Percentiles rank a stretch among this genome's conserved stretches.
Conservation (phyloP, 805 yeast genomes). For the Komagataella populi region DNA sequence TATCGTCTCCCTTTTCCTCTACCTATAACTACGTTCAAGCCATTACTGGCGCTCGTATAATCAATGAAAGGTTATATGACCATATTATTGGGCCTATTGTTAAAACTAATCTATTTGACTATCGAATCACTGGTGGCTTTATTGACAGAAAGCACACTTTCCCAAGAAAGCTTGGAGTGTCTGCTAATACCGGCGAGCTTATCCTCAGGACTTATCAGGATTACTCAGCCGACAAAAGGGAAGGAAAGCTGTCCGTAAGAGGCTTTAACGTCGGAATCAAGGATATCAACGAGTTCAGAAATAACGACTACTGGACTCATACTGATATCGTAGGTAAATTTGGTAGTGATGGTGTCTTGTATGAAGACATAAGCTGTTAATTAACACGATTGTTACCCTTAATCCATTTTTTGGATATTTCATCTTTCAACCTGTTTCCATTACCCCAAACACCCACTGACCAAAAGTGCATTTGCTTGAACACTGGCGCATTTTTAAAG, state of each 20-base stretch:
- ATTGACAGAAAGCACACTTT: not conserved
- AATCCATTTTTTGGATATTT: constrained; percentile 44
- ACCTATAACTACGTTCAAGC: constrained; percentile 26
- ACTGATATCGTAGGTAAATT: constrained; percentile 40
- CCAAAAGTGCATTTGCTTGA: constrained; percentile 45
- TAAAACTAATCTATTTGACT: constrained; percentile 48
- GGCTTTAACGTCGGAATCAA: constrained; percentile 55
- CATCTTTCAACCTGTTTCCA: constrained; percentile 34
- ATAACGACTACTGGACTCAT: constrained; percentile 31
- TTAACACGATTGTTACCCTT: constrained; percentile 15
- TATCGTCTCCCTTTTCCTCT: constrained; percentile 8
- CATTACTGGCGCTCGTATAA: constrained; percentile 31
- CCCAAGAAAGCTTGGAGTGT: constrained; percentile 33
- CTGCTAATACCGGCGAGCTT: constrained; percentile 46
- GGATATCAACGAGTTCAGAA: constrained; percentile 2
- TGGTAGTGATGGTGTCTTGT: constrained; percentile 66
- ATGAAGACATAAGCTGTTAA: constrained; percentile 15
- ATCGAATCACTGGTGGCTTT: constrained; percentile 29
- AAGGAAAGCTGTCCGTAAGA: constrained; percentile 41
- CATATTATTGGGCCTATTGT: constrained; percentile 45
- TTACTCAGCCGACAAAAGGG: constrained; percentile 19
- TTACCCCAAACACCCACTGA: constrained; percentile 53
- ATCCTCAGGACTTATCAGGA: constrained; percentile 28
- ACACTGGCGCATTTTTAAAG: constrained; percentile 21
- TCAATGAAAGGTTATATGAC: constrained; percentile 32